phyloP scores from a whole-genome alignment of 2,329 filamentous ascomycete genomes.

The Xylogone sp. region DNA sequence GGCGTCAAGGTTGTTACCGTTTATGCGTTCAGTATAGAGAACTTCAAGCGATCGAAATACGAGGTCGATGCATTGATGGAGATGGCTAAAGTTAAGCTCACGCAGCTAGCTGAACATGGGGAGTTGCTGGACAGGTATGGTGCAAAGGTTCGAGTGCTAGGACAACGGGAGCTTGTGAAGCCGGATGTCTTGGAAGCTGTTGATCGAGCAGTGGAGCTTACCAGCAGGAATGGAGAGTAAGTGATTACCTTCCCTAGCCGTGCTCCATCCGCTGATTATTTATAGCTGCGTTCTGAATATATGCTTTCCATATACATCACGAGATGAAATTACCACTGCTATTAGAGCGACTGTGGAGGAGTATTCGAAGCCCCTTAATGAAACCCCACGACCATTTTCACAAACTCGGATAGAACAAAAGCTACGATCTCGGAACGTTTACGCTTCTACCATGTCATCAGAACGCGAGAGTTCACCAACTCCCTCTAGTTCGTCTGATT shows the following conservation, averaged over 20 bases:
- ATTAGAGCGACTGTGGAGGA: constrained; percentile 85
- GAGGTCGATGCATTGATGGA: constrained; percentile 98
- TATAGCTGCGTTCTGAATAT: constrained; percentile 73
- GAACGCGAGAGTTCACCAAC: constrained; percentile 42
- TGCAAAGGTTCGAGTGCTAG: constrained; percentile 79
- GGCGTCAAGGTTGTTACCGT: constrained; percentile 96
- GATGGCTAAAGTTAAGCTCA: constrained; percentile 91
- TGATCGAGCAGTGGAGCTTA: constrained; percentile 81
- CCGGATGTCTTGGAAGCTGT: constrained; percentile 86
- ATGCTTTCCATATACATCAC: constrained; percentile 95
- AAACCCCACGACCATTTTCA: constrained; percentile 71
- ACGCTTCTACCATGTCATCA: constrained; percentile 11
- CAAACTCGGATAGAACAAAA: constrained; percentile 84
- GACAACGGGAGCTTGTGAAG: constrained; percentile 78
- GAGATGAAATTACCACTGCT: constrained; percentile 90
- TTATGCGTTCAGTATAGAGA: constrained; percentile 98
- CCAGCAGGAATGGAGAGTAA: constrained; percentile 78
- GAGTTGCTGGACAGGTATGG: constrained; percentile 92
- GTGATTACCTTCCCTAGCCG: constrained; percentile 14
- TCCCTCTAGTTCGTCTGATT: constrained; percentile 36
- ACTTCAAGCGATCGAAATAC: constrained; percentile 95
- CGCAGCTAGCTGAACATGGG: constrained; percentile 88
- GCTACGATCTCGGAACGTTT: constrained; percentile 65
- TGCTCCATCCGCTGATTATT: constrained; percentile 8
- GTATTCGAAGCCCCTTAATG: constrained; percentile 69